Evolutionary conservation across 768 basidiomycete genomes (phyloP).

Genomic region (Coprinopsis strossmayeri): DNA sequence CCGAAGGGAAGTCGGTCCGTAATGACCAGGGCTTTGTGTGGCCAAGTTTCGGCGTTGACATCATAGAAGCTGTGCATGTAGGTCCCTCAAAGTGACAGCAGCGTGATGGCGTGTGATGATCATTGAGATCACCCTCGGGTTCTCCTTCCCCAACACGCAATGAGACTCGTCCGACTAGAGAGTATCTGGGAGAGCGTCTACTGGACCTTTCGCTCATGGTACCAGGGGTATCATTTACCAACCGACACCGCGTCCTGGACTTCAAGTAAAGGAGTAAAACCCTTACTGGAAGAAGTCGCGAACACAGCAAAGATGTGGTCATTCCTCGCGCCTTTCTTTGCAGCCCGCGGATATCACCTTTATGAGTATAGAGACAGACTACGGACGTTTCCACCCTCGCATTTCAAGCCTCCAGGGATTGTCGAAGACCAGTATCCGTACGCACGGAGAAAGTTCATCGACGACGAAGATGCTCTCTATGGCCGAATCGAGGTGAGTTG

Average conservation of each 20-base stretch:
- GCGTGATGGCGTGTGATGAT: no score
- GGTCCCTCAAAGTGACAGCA: no score
- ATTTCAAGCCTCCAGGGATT: background rate
- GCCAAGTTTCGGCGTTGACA: no score
- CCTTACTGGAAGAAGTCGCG: background rate
- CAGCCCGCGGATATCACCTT: constrained; percentile 10
- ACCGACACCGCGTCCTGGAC: background rate
- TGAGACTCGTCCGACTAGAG: background rate
- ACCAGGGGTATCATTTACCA: background rate
- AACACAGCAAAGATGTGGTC: constrained; percentile 14
- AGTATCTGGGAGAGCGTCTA: background rate
- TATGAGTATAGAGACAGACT: background rate
- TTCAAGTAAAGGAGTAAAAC: background rate
- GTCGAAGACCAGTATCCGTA: background rate
- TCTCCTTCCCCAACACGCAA: no score
- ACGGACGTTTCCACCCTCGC: constrained; percentile 6
- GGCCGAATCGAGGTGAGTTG: background rate
- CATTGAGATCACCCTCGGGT: no score
- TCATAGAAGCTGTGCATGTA: no score
- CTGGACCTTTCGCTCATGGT: background rate
- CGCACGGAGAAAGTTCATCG: background rate
- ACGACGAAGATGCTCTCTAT: background rate
- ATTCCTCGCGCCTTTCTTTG: constrained; percentile 14
- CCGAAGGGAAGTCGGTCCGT: no score
- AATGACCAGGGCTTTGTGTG: no score